Conservation (phyloP, 192 early-diverging fungal species). For the Podila horticola region DNA sequence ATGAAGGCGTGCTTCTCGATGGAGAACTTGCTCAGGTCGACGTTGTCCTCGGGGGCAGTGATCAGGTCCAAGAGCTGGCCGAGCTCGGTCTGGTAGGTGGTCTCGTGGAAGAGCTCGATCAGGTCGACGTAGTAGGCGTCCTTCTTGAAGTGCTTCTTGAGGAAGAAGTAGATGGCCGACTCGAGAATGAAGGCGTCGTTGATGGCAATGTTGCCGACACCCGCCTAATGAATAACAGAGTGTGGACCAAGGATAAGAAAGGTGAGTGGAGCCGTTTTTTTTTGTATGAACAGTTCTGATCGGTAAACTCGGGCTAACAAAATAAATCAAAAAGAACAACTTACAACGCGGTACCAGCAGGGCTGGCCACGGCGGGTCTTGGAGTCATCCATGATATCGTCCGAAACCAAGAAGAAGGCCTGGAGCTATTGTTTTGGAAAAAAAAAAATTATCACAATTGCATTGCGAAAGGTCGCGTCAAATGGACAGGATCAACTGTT, state of each 20-base stretch:
- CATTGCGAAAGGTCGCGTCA: too few relatives aligned
- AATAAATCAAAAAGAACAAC: neutral
- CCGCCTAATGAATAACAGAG: slow-evolving; percentile 53
- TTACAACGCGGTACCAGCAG: slow-evolving; percentile 91
- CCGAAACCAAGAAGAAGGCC: slow-evolving; percentile 97
- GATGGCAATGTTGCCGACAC: slow-evolving; percentile 91
- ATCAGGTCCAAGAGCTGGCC: slow-evolving; percentile 98
- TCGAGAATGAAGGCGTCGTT: slow-evolving; percentile 97
- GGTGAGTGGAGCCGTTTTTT: slow-evolving; percentile 5
- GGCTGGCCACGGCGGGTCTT: slow-evolving; percentile 96
- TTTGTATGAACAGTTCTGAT: neutral
- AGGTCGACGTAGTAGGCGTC: slow-evolving; percentile 91
- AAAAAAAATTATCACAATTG: slow-evolving; percentile 3
- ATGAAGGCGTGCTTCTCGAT: slow-evolving; percentile 95
- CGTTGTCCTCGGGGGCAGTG: slow-evolving; percentile 96
- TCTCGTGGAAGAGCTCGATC: slow-evolving; percentile 95
- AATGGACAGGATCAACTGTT: neutral
- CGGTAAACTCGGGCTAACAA: neutral
- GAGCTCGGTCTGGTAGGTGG: slow-evolving; percentile 96
- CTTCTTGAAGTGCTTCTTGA: slow-evolving; percentile 93
- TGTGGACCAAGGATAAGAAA: neutral
- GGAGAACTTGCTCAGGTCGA: slow-evolving; percentile 92
- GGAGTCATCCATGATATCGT: slow-evolving; percentile 99
- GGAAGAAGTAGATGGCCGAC: slow-evolving; percentile 89
- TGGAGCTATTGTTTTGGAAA: slow-evolving; percentile 77